phyloP scores from a whole-genome alignment of 805 yeast genomes.

The Candida alai region DNA sequence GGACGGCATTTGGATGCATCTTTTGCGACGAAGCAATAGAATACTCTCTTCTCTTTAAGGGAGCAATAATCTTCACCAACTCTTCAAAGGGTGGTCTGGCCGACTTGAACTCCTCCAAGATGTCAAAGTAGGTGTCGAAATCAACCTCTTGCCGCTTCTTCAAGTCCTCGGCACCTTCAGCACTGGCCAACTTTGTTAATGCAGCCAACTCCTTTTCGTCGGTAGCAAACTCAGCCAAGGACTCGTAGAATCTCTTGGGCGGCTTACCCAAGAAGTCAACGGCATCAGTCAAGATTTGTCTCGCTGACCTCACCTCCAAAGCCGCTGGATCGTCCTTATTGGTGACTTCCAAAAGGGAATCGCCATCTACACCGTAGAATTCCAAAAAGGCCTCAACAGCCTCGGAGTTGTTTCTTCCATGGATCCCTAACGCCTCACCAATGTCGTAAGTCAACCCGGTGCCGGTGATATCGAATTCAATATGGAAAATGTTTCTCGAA shows the following conservation, averaged over 20 bases:
- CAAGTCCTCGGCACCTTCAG: conserved; percentile 81
- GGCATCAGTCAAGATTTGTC: conserved; percentile 76
- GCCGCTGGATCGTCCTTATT: conserved; percentile 56
- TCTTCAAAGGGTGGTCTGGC: conserved; percentile 75
- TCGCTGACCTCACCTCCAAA: conserved; percentile 73
- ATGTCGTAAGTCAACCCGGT: conserved; percentile 89
- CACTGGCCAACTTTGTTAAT: conserved; percentile 61
- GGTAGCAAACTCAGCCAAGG: conserved; percentile 67
- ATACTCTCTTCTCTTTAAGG: conserved; percentile 94
- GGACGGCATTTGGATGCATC: conserved; percentile 87
- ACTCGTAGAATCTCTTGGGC: conserved; percentile 89
- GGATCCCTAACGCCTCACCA: conserved; percentile 96
- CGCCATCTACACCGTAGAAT: conserved; percentile 67
- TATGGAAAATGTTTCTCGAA: conserved; percentile 93
- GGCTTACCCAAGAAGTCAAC: conserved; percentile 93
- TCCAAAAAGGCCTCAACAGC: conserved; percentile 66
- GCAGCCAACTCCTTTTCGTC: conserved; percentile 63
- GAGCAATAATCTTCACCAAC: conserved; percentile 69
- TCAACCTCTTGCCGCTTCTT: conserved; percentile 84
- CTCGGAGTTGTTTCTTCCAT: conserved; percentile 73
- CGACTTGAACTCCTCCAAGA: conserved; percentile 72
- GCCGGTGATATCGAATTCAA: conserved; percentile 87
- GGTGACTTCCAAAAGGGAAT: conserved; percentile 66
- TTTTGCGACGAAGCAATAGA: conserved; percentile 96
- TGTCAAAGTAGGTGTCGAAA: conserved; percentile 75